Base-by-base conservation (phyloP, 2,329 filamentous ascomycete species). In the Aspergillus pseudoterreus region DNA sequence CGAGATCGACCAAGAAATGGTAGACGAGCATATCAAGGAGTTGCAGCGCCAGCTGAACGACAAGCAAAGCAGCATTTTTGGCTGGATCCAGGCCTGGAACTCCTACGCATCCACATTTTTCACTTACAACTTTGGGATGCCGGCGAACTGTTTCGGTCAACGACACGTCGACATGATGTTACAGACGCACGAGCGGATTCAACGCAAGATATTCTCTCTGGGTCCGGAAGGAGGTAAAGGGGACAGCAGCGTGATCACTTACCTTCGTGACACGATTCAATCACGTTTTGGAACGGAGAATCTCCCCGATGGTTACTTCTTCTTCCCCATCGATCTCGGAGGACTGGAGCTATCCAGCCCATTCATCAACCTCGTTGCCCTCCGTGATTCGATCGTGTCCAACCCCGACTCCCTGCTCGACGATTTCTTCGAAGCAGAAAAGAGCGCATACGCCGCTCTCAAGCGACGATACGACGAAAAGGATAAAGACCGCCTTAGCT, bases 1-100 rank as follows among this genome's bases (percentile, higher is more conserved):
- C 35, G 54, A 56, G 38, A 56, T 56, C 27, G 54, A 56, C 30
- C 48, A 56, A 27, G 45, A 51, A 11, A 56, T 53, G 54, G 54
- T 56, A 0, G 48, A 49, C 27, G 15, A 2, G 9, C 42, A 56
- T 15, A 51, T 48, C 6, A 35, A 42, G 8, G 54, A 56, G 27
- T 19, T 56, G 11, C 36, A 33, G 11, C 41, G 39, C 2, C 54
- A 56, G 9, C 45, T 56, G 1, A 12, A 47, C 11, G 51, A 49
- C n/a, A 50, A 56, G 21, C 14, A 43, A 36, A 30, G 15, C 4
- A 53, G 54, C 24, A 21, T 56, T 5, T 51, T 56, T 9, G 45
- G 51, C 27, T 56, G 54, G 54, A 56, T 56, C 6, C 54, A 56
- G 9, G 51, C 54, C 1, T 56, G 54, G 54, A 56, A 56, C 9